These are phyloP conservation scores for Raphanus hybrid DNA, from an alignment of 441 rosid species.

Conservation along the genomic window DNA sequence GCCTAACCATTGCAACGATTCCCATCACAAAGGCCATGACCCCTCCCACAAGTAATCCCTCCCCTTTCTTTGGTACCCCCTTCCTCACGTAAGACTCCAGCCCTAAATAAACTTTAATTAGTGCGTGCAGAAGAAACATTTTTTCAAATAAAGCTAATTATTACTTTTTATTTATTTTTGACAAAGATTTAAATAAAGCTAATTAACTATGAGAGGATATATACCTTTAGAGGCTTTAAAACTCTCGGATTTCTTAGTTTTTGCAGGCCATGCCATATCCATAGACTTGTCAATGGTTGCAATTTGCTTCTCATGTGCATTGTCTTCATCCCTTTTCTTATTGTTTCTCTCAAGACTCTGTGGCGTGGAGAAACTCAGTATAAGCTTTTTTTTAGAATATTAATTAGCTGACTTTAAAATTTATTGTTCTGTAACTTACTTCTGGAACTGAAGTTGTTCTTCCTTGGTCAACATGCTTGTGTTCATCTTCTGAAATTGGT, in stretches of 20 bases:
- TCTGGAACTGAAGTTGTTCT: slow-evolving; percentile 43
- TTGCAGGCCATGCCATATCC: slow-evolving; percentile 52
- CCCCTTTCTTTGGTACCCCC: slow-evolving; percentile 48
- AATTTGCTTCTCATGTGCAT: slow-evolving; percentile 45
- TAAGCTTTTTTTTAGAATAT: not conserved
- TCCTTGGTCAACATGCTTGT: slow-evolving; percentile 49
- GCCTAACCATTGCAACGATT: slow-evolving; percentile 64
- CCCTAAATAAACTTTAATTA: slow-evolving; percentile 19
- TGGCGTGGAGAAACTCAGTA: not conserved
- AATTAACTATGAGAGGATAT: not conserved
- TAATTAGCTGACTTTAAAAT: not conserved
- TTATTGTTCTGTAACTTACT: slow-evolving; percentile 30
- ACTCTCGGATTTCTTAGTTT: slow-evolving; percentile 28
- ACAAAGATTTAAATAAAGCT: not conserved
- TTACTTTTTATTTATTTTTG: too few relatives aligned
- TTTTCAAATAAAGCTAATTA: not conserved
- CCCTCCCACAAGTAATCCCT: slow-evolving; percentile 53
- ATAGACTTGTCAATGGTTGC: slow-evolving; percentile 64
- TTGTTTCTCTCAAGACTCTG: slow-evolving; percentile 41
- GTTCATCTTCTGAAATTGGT: slow-evolving; percentile 58
- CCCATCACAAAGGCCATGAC: slow-evolving; percentile 73
- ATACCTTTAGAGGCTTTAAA: slow-evolving; percentile 36
- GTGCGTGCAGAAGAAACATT: not conserved
- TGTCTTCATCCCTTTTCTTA: slow-evolving; percentile 27
- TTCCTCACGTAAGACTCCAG: slow-evolving; percentile 37